Evolutionary conservation across 257 asterid genomes (phyloP).

Genomic region (Capsicum pubescens): DNA sequence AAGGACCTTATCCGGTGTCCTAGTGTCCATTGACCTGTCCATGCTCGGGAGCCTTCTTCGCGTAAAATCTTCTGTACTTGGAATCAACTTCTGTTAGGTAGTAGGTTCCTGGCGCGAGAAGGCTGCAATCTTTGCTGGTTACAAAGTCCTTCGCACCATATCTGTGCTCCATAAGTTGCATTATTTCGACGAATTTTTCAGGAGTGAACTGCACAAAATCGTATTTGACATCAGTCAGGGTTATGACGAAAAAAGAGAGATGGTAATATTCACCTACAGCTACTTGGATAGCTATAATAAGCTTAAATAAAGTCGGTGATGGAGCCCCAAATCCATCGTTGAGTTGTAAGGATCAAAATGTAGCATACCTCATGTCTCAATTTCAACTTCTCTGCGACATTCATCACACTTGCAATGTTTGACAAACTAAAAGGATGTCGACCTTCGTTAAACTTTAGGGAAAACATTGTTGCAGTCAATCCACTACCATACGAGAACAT

Average conservation of each 20-base stretch:
- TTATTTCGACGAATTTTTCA: constrained; percentile 74
- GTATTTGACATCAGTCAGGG: neutral
- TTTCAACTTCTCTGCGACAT: constrained; percentile 76
- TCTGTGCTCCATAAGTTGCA: constrained; percentile 97
- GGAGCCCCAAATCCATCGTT: neutral
- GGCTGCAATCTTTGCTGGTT: constrained; percentile 83
- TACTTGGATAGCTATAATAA: neutral
- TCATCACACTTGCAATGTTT: constrained; percentile 75
- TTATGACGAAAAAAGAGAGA: neutral
- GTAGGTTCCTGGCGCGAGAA: constrained; percentile 82
- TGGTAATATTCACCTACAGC: neutral
- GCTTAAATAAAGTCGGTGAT: neutral
- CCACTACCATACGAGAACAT: constrained; percentile 97
- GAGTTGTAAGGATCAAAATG: neutral
- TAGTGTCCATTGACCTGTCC: constrained; percentile 80
- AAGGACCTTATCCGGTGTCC: constrained; percentile 27
- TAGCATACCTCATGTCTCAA: constrained; percentile 81
- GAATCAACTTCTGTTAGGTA: constrained; percentile 95
- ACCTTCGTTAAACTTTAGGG: constrained; percentile 75
- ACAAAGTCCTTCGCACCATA: constrained; percentile 87
- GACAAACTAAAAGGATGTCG: constrained; percentile 86
- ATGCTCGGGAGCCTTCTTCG: constrained; percentile 65
- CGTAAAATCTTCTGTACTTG: constrained; percentile 82
- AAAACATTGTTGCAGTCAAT: constrained; percentile 85
- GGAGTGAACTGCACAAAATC: constrained; percentile 67